These are phyloP conservation scores for Fusarium caatingaense DNA, from an alignment of 2,329 filamentous ascomycete genomes.

Conservation along the genomic window DNA sequence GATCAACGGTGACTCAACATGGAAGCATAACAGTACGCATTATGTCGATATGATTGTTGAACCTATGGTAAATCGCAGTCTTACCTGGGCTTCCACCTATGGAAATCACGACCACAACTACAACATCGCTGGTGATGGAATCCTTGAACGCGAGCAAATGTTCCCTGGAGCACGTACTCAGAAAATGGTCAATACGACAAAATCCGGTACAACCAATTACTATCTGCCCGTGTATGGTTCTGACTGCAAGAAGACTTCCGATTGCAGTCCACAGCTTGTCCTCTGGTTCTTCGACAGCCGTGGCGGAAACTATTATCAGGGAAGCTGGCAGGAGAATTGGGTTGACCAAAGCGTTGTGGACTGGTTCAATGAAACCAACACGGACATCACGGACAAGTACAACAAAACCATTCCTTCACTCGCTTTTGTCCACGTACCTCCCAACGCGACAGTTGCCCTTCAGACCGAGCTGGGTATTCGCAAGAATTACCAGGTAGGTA, in stretches of 20 bases:
- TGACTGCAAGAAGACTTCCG: slow-evolving; percentile 46
- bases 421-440: slow-evolving; percentile 62
- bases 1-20: slow-evolving; percentile 74
- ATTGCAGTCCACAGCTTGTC: slow-evolving; percentile 58
- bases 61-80: slow-evolving; percentile 65
- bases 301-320: slow-evolving; percentile 65
- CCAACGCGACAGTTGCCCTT: slow-evolving; percentile 55
- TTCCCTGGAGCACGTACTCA: slow-evolving; percentile 55
- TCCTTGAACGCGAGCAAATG: slow-evolving; percentile 56
- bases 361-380: slow-evolving; percentile 56
- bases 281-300: slow-evolving; percentile 80
- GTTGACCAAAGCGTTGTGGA: slow-evolving; percentile 57
- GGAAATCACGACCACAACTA: slow-evolving; percentile 76
- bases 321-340: slow-evolving; percentile 54
- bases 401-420: slow-evolving; percentile 57
- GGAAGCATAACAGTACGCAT: slow-evolving; percentile 62
- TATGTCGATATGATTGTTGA: slow-evolving; percentile 70
- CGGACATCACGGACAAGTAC: slow-evolving; percentile 41
- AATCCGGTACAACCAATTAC: slow-evolving; percentile 60
- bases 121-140: slow-evolving; percentile 63
- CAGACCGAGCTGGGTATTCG: slow-evolving; percentile 53
- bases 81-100: slow-evolving; percentile 75
- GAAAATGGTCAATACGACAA: slow-evolving; percentile 52
- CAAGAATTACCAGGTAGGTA: slow-evolving; percentile 55
- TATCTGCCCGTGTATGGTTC: slow-evolving; percentile 58